Evolutionary conservation across 108 stramenopile species (phyloP).

Genomic region (Pseudonitzschia multiseries): DNA sequence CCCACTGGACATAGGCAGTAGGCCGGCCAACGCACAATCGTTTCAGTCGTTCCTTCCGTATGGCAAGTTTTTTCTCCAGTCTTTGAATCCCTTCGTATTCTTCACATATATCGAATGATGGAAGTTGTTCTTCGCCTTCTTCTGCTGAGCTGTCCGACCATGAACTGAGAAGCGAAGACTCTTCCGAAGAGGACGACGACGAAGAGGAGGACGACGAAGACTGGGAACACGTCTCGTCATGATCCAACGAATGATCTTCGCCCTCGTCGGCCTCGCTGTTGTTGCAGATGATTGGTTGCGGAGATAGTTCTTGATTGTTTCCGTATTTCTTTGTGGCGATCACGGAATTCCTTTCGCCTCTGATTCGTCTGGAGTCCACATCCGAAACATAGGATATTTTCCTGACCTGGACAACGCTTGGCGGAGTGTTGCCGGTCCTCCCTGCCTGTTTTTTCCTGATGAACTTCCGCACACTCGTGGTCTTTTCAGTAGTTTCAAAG

Average conservation of each 20-base stretch:
- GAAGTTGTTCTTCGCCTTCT: background rate
- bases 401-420: background rate
- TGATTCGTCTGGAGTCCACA: background rate
- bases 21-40: constrained; percentile 11
- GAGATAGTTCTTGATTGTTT: background rate
- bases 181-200: constrained; percentile 4
- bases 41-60: constrained; percentile 16
- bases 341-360: background rate
- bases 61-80: background rate
- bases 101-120: background rate
- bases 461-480: too few relatives aligned
- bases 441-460: background rate
- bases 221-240: background rate
- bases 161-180: background rate
- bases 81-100: constrained; percentile 10
- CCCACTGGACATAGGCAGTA: background rate
- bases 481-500: too few relatives aligned
- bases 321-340: background rate
- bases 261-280: background rate
- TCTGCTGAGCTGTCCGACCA: background rate
- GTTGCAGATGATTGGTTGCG: background rate
- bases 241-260: background rate
- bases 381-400: background rate
- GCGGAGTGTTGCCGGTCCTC: background rate
- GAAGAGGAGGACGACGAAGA: constrained; percentile 1